These are phyloP conservation scores for Gloeostereum incarnatum DNA, from an alignment of 768 basidiomycete species.

Conservation along the genomic window DNA sequence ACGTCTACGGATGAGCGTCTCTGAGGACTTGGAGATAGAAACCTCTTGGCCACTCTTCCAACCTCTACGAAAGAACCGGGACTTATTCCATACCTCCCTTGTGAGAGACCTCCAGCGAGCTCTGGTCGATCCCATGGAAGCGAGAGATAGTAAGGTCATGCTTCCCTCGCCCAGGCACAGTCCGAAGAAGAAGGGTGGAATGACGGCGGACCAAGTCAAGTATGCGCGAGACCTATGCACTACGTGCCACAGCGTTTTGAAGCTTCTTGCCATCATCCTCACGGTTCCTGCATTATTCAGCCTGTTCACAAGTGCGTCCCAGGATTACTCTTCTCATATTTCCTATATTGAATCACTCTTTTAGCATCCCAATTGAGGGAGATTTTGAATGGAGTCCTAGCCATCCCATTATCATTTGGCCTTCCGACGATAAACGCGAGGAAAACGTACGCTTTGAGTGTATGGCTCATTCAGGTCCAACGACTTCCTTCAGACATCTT, in stretches of 20 bases:
- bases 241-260: conserved; percentile 61
- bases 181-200: conserved; percentile 58
- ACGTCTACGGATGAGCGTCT: conserved; percentile 44
- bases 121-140: conserved; percentile 44
- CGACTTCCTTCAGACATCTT: conserved; percentile 58
- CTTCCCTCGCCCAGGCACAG: conserved; percentile 67
- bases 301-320: conserved; percentile 50
- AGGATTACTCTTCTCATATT: conserved; percentile 8
- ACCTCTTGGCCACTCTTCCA: conserved; percentile 66
- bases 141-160: conserved; percentile 18
- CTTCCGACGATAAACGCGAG: conserved; percentile 78
- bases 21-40: conserved; percentile 39
- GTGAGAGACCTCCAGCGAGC: conserved; percentile 61
- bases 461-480: conserved; percentile 66
- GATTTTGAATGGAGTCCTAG: conserved; percentile 55
- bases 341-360: conserved; percentile 5
- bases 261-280: conserved; percentile 51
- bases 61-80: conserved; percentile 48
- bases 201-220: conserved; percentile 72
- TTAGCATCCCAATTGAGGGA: conserved; percentile 49
- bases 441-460: conserved; percentile 76
- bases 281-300: conserved; percentile 47
- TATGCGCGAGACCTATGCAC: conserved; percentile 74
- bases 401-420: conserved; percentile 60
- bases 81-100: conserved; percentile 46